Base-by-base conservation (phyloP, 495 filamentous ascomycete genomes). In the Astrothelium macrocarpum region DNA sequence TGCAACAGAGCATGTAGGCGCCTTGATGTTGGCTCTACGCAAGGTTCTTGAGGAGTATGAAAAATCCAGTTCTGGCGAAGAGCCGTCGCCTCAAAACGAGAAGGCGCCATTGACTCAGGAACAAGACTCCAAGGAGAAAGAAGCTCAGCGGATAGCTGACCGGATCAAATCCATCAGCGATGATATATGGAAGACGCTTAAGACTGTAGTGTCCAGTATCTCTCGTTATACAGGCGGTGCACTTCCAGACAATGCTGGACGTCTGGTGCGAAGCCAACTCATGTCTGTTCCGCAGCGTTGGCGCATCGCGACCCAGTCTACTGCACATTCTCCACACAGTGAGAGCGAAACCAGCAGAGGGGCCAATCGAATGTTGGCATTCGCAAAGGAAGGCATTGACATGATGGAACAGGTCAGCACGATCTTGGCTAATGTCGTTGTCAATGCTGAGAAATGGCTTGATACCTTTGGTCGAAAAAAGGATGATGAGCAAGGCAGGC, bases 371-470 rank as follows among this genome's bases (percentile, higher is more conserved):
- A 90, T 91, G 36, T 68, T 96, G 12, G 84, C 91, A 0, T 82
- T 97, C 32, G 91, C 90, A 1, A 87, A 87, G 64, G 91, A 96
- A 72, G 89, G 90, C 1, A 79, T 97, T 26, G 89, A 95, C 66
- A 93, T 95, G 83, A 88, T 96, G 81, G 78, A 81, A 0, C 88
- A 95, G 71, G 90, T 97, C 46, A 89, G 83, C 28, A 84, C 83
- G 0, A 86, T 93, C 0, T 83, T 96, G 28, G 86, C 90, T 68
- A 84, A 86, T n/a, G 95, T 92, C 2, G 84, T 96, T 32, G 80
- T 85, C 39, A 90, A 86, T 70, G 93, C 93, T 3, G 91, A 96
- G 73, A 83, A 85, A 70, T 96, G 93, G 93, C 87, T 89, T 65
- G 85, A 88, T 43, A 79, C 85, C 20, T 75, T 95, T 34, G 88